phyloP scores from a whole-genome alignment of 352 stramenopile species.

The Phytophthora pistaciae region DNA sequence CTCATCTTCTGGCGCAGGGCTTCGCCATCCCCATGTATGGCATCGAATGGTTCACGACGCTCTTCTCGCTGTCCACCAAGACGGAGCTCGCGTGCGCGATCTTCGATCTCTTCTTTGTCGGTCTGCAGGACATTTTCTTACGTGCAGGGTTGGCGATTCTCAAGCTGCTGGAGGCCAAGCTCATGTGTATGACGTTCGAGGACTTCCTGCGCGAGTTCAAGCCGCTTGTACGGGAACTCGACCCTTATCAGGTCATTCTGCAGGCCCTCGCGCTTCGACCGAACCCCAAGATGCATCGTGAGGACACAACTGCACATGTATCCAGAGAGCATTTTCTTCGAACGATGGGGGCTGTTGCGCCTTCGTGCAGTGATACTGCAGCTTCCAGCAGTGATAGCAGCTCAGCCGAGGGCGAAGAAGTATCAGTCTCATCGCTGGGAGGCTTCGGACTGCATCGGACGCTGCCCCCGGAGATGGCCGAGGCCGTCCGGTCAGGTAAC shows the following conservation, averaged over 20 bases:
- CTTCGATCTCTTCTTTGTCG: slow-evolving; percentile 88
- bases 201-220: slow-evolving; percentile 90
- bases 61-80: slow-evolving; percentile 90
- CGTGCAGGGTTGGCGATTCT: slow-evolving; percentile 82
- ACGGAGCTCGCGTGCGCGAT: slow-evolving; percentile 82
- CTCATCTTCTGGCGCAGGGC: slow-evolving; percentile 68
- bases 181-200: slow-evolving; percentile 89
- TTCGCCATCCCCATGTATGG: slow-evolving; percentile 87
- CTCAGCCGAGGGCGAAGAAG: slow-evolving; percentile 37
- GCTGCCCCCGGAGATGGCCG: slow-evolving; percentile 59
- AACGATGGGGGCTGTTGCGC: slow-evolving; percentile 26
- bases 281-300: slow-evolving; percentile 52
- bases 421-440: slow-evolving; percentile 36
- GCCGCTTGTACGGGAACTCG: slow-evolving; percentile 70
- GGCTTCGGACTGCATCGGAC: slow-evolving; percentile 70
- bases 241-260: slow-evolving; percentile 81
- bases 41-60: slow-evolving; percentile 91
- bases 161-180: slow-evolving; percentile 78
- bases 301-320: slow-evolving; percentile 71
- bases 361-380: slow-evolving; percentile 26
- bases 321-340: slow-evolving; percentile 58
- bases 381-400: slow-evolving; percentile 39
- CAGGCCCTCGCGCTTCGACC: slow-evolving; percentile 62
- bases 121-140: slow-evolving; percentile 83
- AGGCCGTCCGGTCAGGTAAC: slow-evolving; percentile 52